These are phyloP conservation scores for cucumber (Cucumis sativus) DNA, from an alignment of 306 rosid species.

Conservation along the genomic window Cucumber_9930_V3 NC_026660.2:26390001-26390500, in stretches of 20 bases:
- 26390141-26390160: background rate
- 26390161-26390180: background rate
- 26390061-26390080: constrained; percentile 2
- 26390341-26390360: background rate
- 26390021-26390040: constrained; percentile 67
- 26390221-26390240: background rate
- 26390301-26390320: background rate
- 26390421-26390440: too few relatives aligned
- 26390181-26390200: background rate
- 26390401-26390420: too few relatives aligned
- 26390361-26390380: too few relatives aligned
- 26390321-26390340: background rate
- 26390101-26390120: background rate
- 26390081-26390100: background rate
- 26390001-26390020: constrained; percentile 80
- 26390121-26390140: background rate
- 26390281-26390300: background rate
- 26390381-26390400: too few relatives aligned
- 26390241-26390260: background rate
- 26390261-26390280: background rate
- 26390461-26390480: too few relatives aligned
- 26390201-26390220: background rate
- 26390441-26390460: too few relatives aligned
- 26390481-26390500: too few relatives aligned
- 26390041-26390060: constrained; percentile 9